A percentile compares a stretch with the other conserved stretches of the same genome.
phyloP scores from a whole-genome alignment of 2,329 filamentous ascomycete species.

The Aspergillus bombycis region DNA sequence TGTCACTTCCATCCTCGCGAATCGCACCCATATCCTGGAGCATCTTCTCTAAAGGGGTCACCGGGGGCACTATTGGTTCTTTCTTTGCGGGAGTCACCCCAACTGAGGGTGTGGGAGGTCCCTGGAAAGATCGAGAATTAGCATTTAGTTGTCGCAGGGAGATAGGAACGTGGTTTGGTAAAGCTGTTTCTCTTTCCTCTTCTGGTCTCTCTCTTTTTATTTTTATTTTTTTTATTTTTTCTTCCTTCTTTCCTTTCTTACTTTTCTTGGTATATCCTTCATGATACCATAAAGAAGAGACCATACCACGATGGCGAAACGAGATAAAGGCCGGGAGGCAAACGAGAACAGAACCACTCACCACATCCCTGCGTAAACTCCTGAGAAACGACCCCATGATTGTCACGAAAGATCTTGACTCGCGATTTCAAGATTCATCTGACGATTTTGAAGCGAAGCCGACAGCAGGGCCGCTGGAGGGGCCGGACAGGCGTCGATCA shows the following conservation, averaged over 20 bases:
- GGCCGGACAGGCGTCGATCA: conserved; percentile 14
- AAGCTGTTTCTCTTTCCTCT: not conserved
- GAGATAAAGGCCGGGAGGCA: conserved; percentile 10
- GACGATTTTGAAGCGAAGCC: conserved; percentile 23
- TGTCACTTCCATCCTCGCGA: conserved; percentile 87
- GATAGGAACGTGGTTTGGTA: not conserved
- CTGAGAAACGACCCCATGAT: conserved; percentile 47
- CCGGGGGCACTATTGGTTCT: conserved; percentile 59
- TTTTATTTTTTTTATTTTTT: not conserved
- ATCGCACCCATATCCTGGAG: conserved; percentile 79
- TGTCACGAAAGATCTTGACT: conserved; percentile 26
- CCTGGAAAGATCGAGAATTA: conserved; percentile 39
- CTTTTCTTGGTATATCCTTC: not conserved
- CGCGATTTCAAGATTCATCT: conserved; percentile 34
- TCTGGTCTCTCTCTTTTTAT: not conserved
- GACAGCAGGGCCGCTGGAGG: conserved; percentile 23
- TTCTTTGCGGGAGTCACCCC: conserved; percentile 58
- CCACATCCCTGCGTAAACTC: conserved; percentile 44
- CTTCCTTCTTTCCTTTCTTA: not conserved
- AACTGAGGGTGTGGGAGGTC: conserved; percentile 50
- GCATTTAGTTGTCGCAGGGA: conserved; percentile 10
- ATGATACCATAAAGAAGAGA: not conserved
- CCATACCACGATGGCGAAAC: not conserved
- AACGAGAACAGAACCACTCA: conserved; percentile 24
- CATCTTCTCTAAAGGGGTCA: conserved; percentile 71